Percentiles rank a stretch among this genome's conserved stretches.
Conservation (phyloP, 768 basidiomycete species). For the Rhodosporidiobolus odoratus region DNA sequence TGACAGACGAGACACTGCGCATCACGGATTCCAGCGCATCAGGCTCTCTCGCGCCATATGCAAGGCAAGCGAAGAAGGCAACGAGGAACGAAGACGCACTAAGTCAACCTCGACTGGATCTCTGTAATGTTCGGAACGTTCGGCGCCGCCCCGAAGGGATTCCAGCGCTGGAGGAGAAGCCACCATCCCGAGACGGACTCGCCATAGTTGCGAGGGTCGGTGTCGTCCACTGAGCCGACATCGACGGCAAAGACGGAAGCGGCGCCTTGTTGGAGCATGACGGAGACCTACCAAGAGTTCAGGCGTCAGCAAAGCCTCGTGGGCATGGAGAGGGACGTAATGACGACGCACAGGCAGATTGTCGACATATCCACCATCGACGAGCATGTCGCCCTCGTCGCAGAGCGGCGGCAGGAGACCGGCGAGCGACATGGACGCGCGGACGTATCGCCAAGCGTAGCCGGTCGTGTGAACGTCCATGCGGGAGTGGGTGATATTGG, state of each 20-base stretch:
- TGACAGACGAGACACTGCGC: conserved; percentile 84
- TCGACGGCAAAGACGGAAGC: conserved; percentile 86
- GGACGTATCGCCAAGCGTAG: conserved; percentile 95
- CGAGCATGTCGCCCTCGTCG: conserved; percentile 85
- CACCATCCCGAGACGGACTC: conserved; percentile 95
- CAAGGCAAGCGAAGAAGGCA: background rate
- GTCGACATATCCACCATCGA: conserved; percentile 59
- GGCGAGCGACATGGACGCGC: conserved; percentile 95
- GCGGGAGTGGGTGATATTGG: conserved; percentile 88
- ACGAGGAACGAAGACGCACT: conserved; percentile 56
- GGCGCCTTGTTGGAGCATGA: conserved; percentile 88
- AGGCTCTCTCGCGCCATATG: background rate
- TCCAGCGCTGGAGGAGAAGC: conserved; percentile 87
- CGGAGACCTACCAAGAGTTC: conserved; percentile 59
- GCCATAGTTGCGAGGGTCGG: conserved; percentile 87
- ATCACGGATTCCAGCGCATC: background rate
- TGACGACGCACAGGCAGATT: conserved; percentile 67
- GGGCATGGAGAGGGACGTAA: conserved; percentile 6
- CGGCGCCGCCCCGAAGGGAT: conserved; percentile 67
- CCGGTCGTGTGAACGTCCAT: conserved; percentile 98
- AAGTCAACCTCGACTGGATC: conserved; percentile 88
- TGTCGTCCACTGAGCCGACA: conserved; percentile 91
- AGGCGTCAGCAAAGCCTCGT: background rate
- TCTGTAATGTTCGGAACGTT: conserved; percentile 83
- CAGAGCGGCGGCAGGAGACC: conserved; percentile 90